Evolutionary conservation across 345 rosid species (phyloP).

Genomic region (Excoecaria cochinchinensis): DNA sequence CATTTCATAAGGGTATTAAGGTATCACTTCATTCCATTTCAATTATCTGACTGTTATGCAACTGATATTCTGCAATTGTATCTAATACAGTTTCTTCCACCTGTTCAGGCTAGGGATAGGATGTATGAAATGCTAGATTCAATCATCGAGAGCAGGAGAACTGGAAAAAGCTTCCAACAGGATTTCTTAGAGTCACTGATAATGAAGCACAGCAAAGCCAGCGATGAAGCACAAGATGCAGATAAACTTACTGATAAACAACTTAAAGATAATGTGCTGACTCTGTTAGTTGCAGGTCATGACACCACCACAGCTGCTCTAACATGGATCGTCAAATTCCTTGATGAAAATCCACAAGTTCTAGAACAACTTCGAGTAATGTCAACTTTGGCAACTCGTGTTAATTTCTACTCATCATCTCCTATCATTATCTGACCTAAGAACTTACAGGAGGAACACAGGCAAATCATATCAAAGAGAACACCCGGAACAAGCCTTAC

Average conservation of each 20-base stretch:
- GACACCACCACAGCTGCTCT: constrained; percentile 70
- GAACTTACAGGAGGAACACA: constrained; percentile 52
- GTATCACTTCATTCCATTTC: constrained; percentile 21
- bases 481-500: constrained; percentile 37
- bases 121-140: constrained; percentile 59
- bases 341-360: constrained; percentile 50
- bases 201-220: constrained; percentile 47
- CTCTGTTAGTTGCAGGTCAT: constrained; percentile 68
- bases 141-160: constrained; percentile 43
- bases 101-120: constrained; percentile 57
- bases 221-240: constrained; percentile 28
- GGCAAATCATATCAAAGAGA: constrained; percentile 37
- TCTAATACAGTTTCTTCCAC: neutral
- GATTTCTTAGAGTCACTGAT: constrained; percentile 61
- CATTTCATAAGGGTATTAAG: constrained; percentile 55
- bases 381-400: neutral
- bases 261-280: constrained; percentile 57
- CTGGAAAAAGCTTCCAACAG: constrained; percentile 43
- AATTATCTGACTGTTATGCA: neutral
- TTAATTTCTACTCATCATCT: neutral
- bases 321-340: constrained; percentile 62
- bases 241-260: constrained; percentile 55
- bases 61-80: neutral
- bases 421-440: constrained; percentile 1
- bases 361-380: constrained; percentile 51